phyloP scores from a whole-genome alignment of 2,329 filamentous ascomycete species.

The Cordyceps javanica region DNA sequence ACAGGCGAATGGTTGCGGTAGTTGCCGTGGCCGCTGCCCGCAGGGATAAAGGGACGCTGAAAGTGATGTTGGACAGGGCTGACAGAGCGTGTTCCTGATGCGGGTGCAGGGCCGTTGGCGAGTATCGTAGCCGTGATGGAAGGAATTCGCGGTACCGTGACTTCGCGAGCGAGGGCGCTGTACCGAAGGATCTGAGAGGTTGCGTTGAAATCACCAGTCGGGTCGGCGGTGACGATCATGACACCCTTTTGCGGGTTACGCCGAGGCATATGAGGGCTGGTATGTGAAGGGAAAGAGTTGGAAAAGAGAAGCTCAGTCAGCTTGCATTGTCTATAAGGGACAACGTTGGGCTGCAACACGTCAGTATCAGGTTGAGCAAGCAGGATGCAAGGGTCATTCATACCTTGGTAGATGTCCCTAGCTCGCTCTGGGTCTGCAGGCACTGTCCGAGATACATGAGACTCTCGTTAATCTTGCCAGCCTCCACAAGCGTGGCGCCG shows the following conservation, averaged over 20 bases:
- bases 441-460: slow-evolving; percentile 98
- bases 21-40: slow-evolving; percentile 23
- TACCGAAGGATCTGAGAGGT: slow-evolving; percentile 95
- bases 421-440: slow-evolving; percentile 86
- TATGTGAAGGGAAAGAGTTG: slow-evolving; percentile 70
- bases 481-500: slow-evolving; percentile 85
- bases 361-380: slow-evolving; percentile 11
- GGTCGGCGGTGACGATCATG: slow-evolving; percentile 96
- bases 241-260: slow-evolving; percentile 78
- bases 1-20: slow-evolving; percentile 35
- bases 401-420: slow-evolving; percentile 68
- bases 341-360: slow-evolving; percentile 56
- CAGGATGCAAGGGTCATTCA: slow-evolving; percentile 20
- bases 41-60: slow-evolving; percentile 34
- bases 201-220: slow-evolving; percentile 89
- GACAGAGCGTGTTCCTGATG: slow-evolving; percentile 18
- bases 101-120: slow-evolving; percentile 25
- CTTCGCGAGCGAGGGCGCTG: slow-evolving; percentile 84
- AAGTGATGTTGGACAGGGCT: slow-evolving; percentile 29
- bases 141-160: slow-evolving; percentile 83
- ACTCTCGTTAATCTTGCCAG: slow-evolving; percentile 97
- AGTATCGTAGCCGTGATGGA: slow-evolving; percentile 70
- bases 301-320: slow-evolving; percentile 80
- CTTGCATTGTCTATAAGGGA: slow-evolving; percentile 79
- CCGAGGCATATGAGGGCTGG: slow-evolving; percentile 32